A percentile compares a stretch with the other conserved stretches of the same genome.
Evolutionary conservation across 129 eudicot species (phyloP).

Genomic region (Erigeron canadensis): DNA sequence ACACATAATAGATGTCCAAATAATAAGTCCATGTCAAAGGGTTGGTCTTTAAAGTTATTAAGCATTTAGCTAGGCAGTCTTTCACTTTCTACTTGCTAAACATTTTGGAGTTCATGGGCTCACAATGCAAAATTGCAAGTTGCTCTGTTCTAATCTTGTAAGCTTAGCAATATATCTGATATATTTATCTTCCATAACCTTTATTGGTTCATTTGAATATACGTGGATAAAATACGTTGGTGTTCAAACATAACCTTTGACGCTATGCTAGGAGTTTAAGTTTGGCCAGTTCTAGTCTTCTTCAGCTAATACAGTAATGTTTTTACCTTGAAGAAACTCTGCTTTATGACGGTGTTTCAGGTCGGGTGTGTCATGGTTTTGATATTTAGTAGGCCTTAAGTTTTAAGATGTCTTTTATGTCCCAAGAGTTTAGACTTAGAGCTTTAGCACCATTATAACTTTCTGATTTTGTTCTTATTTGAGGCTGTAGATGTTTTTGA

Average conservation of each 20-base stretch:
- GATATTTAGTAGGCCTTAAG: background rate
- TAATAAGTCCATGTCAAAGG: background rate
- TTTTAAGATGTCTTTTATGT: background rate
- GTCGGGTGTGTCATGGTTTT: background rate
- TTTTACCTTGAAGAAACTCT: background rate
- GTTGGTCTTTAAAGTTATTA: background rate
- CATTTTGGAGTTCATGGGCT: background rate
- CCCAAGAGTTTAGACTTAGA: background rate
- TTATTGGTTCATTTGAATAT: background rate
- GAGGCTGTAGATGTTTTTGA: background rate
- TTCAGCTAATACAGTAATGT: background rate
- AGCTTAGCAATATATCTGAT: too few relatives aligned
- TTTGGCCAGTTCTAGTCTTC: background rate
- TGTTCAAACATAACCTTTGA: background rate
- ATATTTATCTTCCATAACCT: background rate
- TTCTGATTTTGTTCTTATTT: background rate
- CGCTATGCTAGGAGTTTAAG: background rate
- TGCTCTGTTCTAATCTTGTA: background rate
- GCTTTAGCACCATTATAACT: background rate
- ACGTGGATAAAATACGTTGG: background rate
- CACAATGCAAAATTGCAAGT: background rate
- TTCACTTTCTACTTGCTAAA: background rate
- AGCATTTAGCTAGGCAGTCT: background rate
- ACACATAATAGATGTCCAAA: background rate
- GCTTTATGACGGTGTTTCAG: background rate